phyloP scores from a whole-genome alignment of 208 protist species.

The Trypanosomatidae sp. region DNA sequence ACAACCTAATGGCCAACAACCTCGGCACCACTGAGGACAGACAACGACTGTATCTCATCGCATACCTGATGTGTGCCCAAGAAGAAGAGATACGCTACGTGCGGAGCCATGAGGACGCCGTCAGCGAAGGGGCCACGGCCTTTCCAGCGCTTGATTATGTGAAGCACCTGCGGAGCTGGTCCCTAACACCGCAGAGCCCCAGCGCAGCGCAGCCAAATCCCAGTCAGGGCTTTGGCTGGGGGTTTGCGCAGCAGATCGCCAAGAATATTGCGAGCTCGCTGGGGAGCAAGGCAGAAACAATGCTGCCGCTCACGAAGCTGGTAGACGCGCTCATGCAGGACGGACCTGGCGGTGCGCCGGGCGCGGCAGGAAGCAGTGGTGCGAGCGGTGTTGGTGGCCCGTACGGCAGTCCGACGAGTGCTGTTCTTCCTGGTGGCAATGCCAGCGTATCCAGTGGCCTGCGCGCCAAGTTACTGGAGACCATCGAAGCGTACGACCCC shows the following conservation, averaged over 20 bases:
- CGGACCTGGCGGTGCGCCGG: constrained; percentile 10
- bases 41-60: constrained; percentile 82
- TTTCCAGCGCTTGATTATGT: constrained; percentile 81
- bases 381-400: constrained; percentile 7
- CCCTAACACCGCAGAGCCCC: constrained; percentile 20
- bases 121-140: constrained; percentile 19
- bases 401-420: constrained; percentile 16
- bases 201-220: constrained; percentile 19
- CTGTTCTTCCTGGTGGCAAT: constrained; percentile 9
- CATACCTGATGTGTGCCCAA: constrained; percentile 65
- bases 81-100: constrained; percentile 47
- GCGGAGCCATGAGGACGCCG: constrained; percentile 25
- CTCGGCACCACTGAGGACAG: constrained; percentile 62
- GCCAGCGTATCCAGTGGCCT: constrained; percentile 12
- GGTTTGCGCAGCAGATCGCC: constrained; percentile 83
- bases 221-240: constrained; percentile 74
- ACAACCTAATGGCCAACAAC: constrained; percentile 44
- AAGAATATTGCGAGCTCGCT: constrained; percentile 82
- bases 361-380: constrained; percentile 18
- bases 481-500: constrained; percentile 73
- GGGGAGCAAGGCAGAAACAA: constrained; percentile 49
- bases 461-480: constrained; percentile 45
- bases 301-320: constrained; percentile 85
- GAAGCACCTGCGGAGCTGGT: constrained; percentile 82
- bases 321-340: constrained; percentile 86